These are phyloP conservation scores for Eimeria necatrix DNA, from an alignment of 169 alveolate species.

Conservation along the genomic window DNA sequence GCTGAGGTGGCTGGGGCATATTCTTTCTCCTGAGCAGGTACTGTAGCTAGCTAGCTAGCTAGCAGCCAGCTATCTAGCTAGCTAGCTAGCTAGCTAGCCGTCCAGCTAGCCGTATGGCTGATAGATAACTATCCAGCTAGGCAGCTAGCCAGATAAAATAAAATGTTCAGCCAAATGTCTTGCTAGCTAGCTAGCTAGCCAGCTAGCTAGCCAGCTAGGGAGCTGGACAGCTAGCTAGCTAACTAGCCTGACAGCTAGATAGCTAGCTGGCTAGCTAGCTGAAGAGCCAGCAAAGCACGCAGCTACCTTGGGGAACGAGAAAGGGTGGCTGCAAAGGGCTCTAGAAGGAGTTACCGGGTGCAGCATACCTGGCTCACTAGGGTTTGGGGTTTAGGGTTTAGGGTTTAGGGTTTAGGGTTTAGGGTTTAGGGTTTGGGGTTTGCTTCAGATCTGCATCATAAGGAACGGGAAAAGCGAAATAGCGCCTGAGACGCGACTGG, in stretches of 20 bases:
- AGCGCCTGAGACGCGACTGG: conserved; percentile 30
- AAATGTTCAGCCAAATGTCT: too few species aligned
- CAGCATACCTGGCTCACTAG: not conserved
- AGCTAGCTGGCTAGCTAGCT: too few species aligned
- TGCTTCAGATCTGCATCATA: conserved; percentile 33
- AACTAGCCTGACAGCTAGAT: conserved; percentile 84
- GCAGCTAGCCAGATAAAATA: too few species aligned
- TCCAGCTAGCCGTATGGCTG: too few species aligned
- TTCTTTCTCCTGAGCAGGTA: conserved; percentile 83
- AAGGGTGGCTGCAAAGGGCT: not conserved
- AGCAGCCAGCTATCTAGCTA: too few species aligned
- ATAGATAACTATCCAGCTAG: too few species aligned
- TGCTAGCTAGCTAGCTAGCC: too few species aligned
- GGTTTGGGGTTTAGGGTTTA: not conserved
- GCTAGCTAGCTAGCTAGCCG: too few species aligned
- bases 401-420: conserved; percentile 23
- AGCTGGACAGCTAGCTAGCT: not conserved
- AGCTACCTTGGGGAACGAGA: not conserved
- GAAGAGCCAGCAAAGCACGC: conserved; percentile 22
- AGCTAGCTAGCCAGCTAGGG: conserved; percentile 83
- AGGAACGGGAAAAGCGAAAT: conserved; percentile 57
- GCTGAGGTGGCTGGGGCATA: conserved; percentile 94
- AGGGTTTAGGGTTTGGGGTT: not conserved
- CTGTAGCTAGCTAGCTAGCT: too few species aligned
- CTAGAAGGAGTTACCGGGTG: not conserved